Base-by-base conservation (phyloP, 768 basidiomycete species). In the Lepiota subincarnata region DNA sequence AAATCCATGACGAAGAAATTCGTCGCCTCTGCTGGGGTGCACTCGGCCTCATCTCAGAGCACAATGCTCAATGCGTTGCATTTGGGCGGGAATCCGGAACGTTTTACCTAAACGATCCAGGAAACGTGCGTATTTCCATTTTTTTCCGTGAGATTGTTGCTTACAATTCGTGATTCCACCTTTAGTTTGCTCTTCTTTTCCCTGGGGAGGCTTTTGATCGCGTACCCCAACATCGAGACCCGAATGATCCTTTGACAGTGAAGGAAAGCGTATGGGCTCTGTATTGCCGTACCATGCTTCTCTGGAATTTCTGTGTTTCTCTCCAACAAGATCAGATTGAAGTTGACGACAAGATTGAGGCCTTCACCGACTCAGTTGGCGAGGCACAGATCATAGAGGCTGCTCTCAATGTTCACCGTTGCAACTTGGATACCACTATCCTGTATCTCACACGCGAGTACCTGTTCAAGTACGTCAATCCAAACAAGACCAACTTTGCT, bases 181-280 rank as follows among this genome's bases (percentile, higher is more conserved):
- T 31, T 31, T 31, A 91, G 82, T 87, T 78, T 57, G 73, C 71
- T 2, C 65, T 89, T 7, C 70, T 89, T 38, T 91, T 91, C 66
- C 89, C 89, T 1, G 88, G 87, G 0, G 89, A 92, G 66, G 75
- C 78, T 6, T 69, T 76, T 39, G 81, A 84, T 71, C 52, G 67
- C 70, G 38, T 68, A 71, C 19, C 69, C 69, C 49, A 70, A 74
- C 51, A 48, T 41, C 31, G 22, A 31, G 38, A 54, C 14, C 76
- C 83, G 13, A 47, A 43, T 36, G 50, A 50, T 35, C 48, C 53
- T 0, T 28, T 59, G 13, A 34, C 55, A 13, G 38, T 54, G 18
- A 91, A 89, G 64, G 86, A 91, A 57, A 83, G 84, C 13, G 76
- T 92, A 1, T 91, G 89, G 89, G 89, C 87, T 0, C 71, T 92